phyloP scores from a whole-genome alignment of 129 eudicot species.

The Kitagawia praeruptora region DNA sequence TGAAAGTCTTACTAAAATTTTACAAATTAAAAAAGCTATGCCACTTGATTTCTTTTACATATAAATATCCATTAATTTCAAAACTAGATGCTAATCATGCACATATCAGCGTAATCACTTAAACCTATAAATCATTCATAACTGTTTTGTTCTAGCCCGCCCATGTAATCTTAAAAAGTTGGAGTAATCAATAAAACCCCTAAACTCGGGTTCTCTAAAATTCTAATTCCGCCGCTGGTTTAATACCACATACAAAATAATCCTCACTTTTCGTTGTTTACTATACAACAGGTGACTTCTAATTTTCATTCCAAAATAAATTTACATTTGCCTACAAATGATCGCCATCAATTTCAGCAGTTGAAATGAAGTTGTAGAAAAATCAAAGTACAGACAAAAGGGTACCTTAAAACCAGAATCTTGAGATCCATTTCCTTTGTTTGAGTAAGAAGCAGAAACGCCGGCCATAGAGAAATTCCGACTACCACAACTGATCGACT shows the following conservation, averaged over 20 bases:
- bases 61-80: background rate
- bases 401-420: constrained; percentile 24
- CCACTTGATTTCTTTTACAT: background rate
- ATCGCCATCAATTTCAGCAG: background rate
- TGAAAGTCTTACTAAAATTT: background rate
- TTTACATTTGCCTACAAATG: background rate
- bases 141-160: no score
- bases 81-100: background rate
- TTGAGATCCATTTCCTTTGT: constrained; percentile 7
- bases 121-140: background rate
- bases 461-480: constrained; percentile 19
- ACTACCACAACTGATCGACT: background rate
- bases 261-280: no score
- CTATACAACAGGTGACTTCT: no score
- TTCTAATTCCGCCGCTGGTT: no score
- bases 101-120: background rate
- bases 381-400: background rate
- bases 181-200: no score
- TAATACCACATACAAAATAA: no score
- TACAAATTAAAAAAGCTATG: background rate
- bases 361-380: no score
- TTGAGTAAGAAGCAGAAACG: constrained; percentile 19
- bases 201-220: no score
- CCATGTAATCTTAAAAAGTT: no score
- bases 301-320: no score